Base-by-base conservation (phyloP, 2,329 filamentous ascomycete genomes). In the Colletotrichum neosansevieriae region DNA sequence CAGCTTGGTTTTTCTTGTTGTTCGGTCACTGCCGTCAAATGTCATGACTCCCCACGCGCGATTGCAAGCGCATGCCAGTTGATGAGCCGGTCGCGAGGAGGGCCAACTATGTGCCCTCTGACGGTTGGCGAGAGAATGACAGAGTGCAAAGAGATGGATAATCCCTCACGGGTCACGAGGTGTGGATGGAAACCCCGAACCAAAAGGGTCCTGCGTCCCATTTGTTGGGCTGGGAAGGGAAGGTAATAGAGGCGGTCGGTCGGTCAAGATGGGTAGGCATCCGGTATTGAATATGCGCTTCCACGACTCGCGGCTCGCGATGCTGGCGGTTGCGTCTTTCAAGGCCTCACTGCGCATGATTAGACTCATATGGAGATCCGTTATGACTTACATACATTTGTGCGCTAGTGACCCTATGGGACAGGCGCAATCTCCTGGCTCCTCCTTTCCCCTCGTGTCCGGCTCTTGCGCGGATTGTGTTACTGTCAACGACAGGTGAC, bases 291-390 rank as follows among this genome's bases (percentile, higher is more conserved):
- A 65, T 56, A 60, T 69, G 49, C 61, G 42, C 49, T 49, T 32
- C 29, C 66, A 66, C 66, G 66, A 69, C 66, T 69, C 66, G 66
- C 56, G 62, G 59, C 61, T 68, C 66, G 66, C 56, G 62, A 65
- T 66, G 54, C 54, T 60, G 49, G 54, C 61, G 62, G 54, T 56
- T 69, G 65, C 62, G 6, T 60, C 49, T 56, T 47, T 66, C 66
- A 54, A 66, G 56, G 61, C 65, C 65, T 68, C 45, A 32, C 40
- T 56, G 61, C 65, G 65, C 65, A 65, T 59, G 65, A 38, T 68
- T 68, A 65, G 65, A 60, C 61, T 68, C 65, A 56, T 67, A 62
- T 62, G 38, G 57, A 63, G 63, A 63, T 63, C 67, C 63, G 51
- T 63, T 58, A 69, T 69, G 67, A 67, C 67, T 67, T 69, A 67